phyloP scores from a whole-genome alignment of 2,329 filamentous ascomycete genomes.

The Capronia epimyces region DNA sequence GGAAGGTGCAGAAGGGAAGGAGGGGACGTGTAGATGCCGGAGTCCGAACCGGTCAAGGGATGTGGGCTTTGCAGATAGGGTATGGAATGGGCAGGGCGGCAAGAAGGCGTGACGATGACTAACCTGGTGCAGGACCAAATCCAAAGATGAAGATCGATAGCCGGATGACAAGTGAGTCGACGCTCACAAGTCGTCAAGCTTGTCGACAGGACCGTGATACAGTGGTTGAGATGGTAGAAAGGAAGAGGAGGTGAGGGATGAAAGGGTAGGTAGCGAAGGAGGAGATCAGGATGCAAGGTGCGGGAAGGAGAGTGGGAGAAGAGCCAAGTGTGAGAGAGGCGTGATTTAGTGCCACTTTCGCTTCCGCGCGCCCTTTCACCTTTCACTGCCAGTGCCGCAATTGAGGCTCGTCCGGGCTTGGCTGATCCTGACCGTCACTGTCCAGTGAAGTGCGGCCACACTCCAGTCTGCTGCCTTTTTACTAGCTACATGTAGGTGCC shows the following conservation, averaged over 20 bases:
- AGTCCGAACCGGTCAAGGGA: background rate
- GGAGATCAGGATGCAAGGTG: conserved; percentile 5
- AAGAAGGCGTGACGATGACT: conserved; percentile 12
- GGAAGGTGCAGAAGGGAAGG: background rate
- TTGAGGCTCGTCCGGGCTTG: background rate
- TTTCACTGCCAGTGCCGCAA: background rate
- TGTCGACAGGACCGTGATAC: conserved; percentile 1
- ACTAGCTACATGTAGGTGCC: background rate
- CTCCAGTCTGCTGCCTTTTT: background rate
- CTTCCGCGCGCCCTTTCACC: conserved; percentile 1
- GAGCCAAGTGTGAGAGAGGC: background rate
- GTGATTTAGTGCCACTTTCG: conserved; percentile 9
- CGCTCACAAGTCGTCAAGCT: conserved; percentile 22
- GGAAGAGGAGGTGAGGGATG: conserved; percentile 11
- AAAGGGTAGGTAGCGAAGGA: background rate
- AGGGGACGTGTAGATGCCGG: background rate
- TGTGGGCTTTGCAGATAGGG: conserved; percentile 12
- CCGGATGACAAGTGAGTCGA: conserved; percentile 25
- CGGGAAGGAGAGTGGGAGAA: background rate
- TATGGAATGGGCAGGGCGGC: background rate
- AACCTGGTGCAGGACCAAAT: conserved; percentile 15
- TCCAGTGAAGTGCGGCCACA: background rate
- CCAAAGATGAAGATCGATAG: conserved; percentile 1
- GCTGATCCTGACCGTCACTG: conserved; percentile 1
- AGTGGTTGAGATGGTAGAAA: conserved; percentile 4